phyloP scores from a whole-genome alignment of 2,329 filamentous ascomycete genomes.

The Aspergillus sp. region DNA sequence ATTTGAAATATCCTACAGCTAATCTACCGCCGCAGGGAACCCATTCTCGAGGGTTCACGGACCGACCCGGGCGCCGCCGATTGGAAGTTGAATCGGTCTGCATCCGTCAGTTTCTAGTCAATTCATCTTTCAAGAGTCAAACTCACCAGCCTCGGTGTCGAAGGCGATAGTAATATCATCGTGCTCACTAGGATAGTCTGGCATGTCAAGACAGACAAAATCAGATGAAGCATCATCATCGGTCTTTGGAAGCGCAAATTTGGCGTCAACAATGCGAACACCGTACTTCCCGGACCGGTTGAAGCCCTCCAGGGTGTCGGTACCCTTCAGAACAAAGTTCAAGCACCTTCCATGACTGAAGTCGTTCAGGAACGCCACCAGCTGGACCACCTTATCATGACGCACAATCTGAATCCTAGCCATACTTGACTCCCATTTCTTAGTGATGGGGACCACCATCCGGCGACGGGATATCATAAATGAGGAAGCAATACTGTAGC shows the following conservation, averaged over 20 bases:
- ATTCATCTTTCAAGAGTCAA: background rate
- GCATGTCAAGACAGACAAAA: slow-evolving; percentile 82
- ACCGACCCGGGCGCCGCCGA: slow-evolving; percentile 39
- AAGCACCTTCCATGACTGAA: slow-evolving; percentile 85
- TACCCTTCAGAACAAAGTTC: slow-evolving; percentile 82
- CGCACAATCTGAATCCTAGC: slow-evolving; percentile 79
- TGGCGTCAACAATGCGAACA: slow-evolving; percentile 81
- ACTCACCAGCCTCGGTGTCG: slow-evolving; percentile 73
- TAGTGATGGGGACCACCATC: slow-evolving; percentile 90
- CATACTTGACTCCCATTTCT: slow-evolving; percentile 84
- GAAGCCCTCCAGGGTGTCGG: slow-evolving; percentile 76
- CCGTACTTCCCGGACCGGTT: slow-evolving; percentile 65
- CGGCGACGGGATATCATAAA: slow-evolving; percentile 81
- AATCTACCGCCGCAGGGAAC: slow-evolving; percentile 39
- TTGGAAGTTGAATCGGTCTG: slow-evolving; percentile 41
- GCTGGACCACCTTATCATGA: slow-evolving; percentile 71
- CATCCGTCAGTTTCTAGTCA: slow-evolving; percentile 6
- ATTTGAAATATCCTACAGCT: background rate
- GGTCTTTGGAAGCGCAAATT: slow-evolving; percentile 75
- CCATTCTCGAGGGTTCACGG: slow-evolving; percentile 41
- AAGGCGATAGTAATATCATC: slow-evolving; percentile 87
- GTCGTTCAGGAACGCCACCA: slow-evolving; percentile 84
- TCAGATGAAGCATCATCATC: slow-evolving; percentile 57
- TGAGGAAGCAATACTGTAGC: slow-evolving; percentile 59
- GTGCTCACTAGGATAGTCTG: slow-evolving; percentile 87